These are phyloP conservation scores for Phytophthora gonapodyides DNA, from an alignment of 352 stramenopile genomes.

Conservation along the genomic window DNA sequence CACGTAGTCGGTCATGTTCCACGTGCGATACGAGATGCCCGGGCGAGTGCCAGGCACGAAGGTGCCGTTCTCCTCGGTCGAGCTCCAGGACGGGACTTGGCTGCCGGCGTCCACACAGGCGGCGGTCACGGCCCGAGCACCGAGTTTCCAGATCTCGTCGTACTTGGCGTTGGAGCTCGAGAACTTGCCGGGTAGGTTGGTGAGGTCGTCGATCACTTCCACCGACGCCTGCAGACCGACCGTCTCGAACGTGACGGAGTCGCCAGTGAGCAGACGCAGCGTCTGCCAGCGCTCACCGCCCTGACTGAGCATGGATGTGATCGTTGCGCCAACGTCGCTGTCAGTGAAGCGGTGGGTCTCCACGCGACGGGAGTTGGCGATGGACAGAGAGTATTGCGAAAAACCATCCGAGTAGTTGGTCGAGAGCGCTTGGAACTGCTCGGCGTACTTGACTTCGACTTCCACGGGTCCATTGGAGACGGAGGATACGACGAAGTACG, in stretches of 20 bases:
- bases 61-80: slow-evolving; percentile 34
- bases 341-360: slow-evolving; percentile 35
- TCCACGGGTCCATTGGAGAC: slow-evolving; percentile 31
- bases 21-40: slow-evolving; percentile 34
- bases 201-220: slow-evolving; percentile 34
- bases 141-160: slow-evolving; percentile 40
- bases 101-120: slow-evolving; percentile 33
- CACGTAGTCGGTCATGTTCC: slow-evolving; percentile 40
- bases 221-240: slow-evolving; percentile 33
- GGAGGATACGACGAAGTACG: slow-evolving; percentile 32
- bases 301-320: slow-evolving; percentile 34
- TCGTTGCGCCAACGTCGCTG: slow-evolving; percentile 2
- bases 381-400: slow-evolving; percentile 29
- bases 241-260: slow-evolving; percentile 33
- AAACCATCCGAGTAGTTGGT: slow-evolving; percentile 32
- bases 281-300: slow-evolving; percentile 36
- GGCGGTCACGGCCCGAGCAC: slow-evolving; percentile 30
- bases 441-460: slow-evolving; percentile 41
- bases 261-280: slow-evolving; percentile 29
- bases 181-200: slow-evolving; percentile 32
- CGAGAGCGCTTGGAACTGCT: slow-evolving; percentile 33
- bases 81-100: slow-evolving; percentile 33
- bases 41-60: slow-evolving; percentile 36
- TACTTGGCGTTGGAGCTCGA: slow-evolving; percentile 40
- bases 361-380: slow-evolving; percentile 35